A percentile compares a stretch with the other conserved stretches of the same genome.
Evolutionary conservation across 768 basidiomycete genomes (phyloP).

Genomic region (Sarcomyxa edulis): DNA sequence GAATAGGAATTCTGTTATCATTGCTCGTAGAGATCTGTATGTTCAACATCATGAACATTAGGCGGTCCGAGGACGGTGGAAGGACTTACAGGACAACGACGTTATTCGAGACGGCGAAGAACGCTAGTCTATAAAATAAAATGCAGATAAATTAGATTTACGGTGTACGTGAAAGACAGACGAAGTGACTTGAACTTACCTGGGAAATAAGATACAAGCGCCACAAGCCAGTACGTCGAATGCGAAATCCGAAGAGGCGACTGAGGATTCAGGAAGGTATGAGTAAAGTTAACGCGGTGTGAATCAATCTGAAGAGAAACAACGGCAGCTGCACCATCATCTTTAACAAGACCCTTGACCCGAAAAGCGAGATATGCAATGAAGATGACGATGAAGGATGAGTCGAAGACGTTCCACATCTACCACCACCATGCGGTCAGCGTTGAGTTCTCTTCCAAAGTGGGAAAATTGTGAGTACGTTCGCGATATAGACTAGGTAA

Average conservation of each 20-base stretch:
- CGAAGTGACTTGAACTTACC: slow-evolving; percentile 37
- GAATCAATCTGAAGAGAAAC: slow-evolving; percentile 4
- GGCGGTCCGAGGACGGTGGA: not conserved
- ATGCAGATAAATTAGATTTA: not conserved
- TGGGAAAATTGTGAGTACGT: too few relatives aligned
- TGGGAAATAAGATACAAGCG: slow-evolving; percentile 81
- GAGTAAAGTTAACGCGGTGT: too few relatives aligned
- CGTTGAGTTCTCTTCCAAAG: slow-evolving; percentile 3
- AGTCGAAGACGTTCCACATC: slow-evolving; percentile 93
- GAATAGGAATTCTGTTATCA: slow-evolving; percentile 76
- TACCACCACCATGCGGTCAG: too few relatives aligned
- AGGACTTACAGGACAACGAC: slow-evolving; percentile 65
- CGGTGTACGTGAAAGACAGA: not conserved
- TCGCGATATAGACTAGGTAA: slow-evolving; percentile 73
- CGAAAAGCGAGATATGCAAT: slow-evolving; percentile 63
- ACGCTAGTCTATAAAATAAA: slow-evolving; percentile 50
- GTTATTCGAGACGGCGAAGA: slow-evolving; percentile 76
- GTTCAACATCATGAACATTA: not conserved
- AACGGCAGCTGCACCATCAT: slow-evolving; percentile 48
- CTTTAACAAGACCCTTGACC: slow-evolving; percentile 49
- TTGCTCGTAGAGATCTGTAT: slow-evolving; percentile 68
- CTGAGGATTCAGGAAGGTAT: slow-evolving; percentile 17
- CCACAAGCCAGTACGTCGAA: slow-evolving; percentile 85
- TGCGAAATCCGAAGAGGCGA: slow-evolving; percentile 50
- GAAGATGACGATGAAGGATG: slow-evolving; percentile 67